phyloP scores from a whole-genome alignment of 148 eudicot genomes.

The Polygonum maritimum region DNA sequence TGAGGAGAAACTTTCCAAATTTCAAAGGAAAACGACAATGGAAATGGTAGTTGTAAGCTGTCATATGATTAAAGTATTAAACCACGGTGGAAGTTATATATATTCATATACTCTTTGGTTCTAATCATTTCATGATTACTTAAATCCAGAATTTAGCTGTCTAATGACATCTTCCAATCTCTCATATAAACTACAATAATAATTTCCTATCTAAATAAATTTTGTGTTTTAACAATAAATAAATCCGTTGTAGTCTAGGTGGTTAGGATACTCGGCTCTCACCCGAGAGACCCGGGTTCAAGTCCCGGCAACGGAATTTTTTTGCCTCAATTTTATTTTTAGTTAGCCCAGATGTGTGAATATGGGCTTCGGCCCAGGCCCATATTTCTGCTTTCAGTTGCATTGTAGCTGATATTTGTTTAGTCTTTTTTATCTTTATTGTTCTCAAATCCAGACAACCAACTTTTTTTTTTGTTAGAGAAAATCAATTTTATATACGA shows the following conservation, averaged over 20 bases:
- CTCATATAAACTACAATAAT: too few relatives aligned
- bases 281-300: conserved; percentile 99
- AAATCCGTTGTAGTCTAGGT: conserved; percentile 97
- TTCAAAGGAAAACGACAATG: conserved; percentile 1
- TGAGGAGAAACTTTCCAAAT: background rate
- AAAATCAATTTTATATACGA: too few relatives aligned
- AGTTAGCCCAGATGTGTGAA: too few relatives aligned
- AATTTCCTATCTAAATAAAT: too few relatives aligned
- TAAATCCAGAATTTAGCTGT: conserved; percentile 7
- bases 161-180: background rate
- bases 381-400: too few relatives aligned
- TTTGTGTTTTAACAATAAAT: background rate
- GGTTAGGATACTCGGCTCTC: conserved; percentile 99
- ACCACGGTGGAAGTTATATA: background rate
- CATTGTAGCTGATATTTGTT: too few relatives aligned
- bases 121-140: conserved; percentile 7
- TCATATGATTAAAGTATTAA: conserved; percentile 7
- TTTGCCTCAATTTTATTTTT: background rate
- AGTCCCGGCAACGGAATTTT: conserved; percentile 95
- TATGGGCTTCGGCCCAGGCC: too few relatives aligned
- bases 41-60: conserved; percentile 7
- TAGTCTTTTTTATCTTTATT: too few relatives aligned
- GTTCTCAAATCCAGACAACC: too few relatives aligned
- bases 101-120: background rate
- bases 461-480: too few relatives aligned